Evolutionary conservation across 2,329 filamentous ascomycete genomes (phyloP).

Genomic region (Penicillium sp.): DNA sequence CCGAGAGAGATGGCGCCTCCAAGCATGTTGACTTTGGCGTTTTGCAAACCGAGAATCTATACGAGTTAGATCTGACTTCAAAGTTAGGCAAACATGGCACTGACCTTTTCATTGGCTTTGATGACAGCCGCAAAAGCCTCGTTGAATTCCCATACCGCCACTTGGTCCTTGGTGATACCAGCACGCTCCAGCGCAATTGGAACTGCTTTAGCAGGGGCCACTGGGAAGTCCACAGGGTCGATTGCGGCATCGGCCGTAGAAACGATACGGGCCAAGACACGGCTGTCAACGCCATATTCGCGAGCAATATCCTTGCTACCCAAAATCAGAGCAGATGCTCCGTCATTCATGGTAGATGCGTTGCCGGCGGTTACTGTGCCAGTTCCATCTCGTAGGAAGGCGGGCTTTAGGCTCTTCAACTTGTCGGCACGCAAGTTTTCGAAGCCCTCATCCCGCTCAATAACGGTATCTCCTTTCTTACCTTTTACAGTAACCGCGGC

Average conservation of each 20-base stretch:
- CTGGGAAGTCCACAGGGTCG: slow-evolving; percentile 88
- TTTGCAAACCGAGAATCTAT: slow-evolving; percentile 75
- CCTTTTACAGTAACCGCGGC: slow-evolving; percentile 80
- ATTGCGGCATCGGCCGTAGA: slow-evolving; percentile 86
- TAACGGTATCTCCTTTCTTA: slow-evolving; percentile 76
- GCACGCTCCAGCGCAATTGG: slow-evolving; percentile 85
- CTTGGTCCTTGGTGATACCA: slow-evolving; percentile 86
- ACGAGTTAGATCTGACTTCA: slow-evolving; percentile 15
- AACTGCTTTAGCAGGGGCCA: slow-evolving; percentile 89
- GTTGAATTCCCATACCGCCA: slow-evolving; percentile 97
- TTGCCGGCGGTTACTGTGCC: slow-evolving; percentile 95
- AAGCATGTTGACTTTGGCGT: slow-evolving; percentile 78
- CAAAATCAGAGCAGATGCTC: slow-evolving; percentile 84
- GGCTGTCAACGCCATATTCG: slow-evolving; percentile 72
- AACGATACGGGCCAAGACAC: slow-evolving; percentile 84
- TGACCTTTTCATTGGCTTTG: slow-evolving; percentile 85
- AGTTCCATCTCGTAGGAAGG: slow-evolving; percentile 80
- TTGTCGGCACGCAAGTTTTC: slow-evolving; percentile 84
- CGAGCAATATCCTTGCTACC: slow-evolving; percentile 77
- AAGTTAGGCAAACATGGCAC: slow-evolving; percentile 13
- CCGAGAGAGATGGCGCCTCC: slow-evolving; percentile 91
- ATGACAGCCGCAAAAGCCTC: slow-evolving; percentile 96
- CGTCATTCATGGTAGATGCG: slow-evolving; percentile 91
- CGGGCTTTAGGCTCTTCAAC: slow-evolving; percentile 81
- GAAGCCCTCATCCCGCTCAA: slow-evolving; percentile 86